A percentile compares a stretch with the other conserved stretches of the same genome.
phyloP scores from a whole-genome alignment of 2,329 filamentous ascomycete species.

The Penicillium digitatum region DNA sequence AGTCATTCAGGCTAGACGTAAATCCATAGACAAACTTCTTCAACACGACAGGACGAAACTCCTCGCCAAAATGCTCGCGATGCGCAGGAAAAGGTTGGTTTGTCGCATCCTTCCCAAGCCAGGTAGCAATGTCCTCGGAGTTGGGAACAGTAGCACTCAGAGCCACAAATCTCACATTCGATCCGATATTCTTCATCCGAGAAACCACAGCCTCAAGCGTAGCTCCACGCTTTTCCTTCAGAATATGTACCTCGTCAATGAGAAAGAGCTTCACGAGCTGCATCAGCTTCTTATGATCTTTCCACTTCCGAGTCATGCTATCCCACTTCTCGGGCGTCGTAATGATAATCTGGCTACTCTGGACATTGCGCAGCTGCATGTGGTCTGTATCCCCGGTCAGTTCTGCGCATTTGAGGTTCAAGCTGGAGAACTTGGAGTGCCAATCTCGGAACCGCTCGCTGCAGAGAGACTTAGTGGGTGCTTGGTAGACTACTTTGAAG shows the following conservation, averaged over 20 bases:
- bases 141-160: conserved; percentile 82
- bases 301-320: conserved; percentile 82
- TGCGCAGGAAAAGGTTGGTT: conserved; percentile 61
- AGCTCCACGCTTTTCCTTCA: conserved; percentile 74
- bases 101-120: conserved; percentile 66
- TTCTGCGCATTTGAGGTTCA: conserved; percentile 68
- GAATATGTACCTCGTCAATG: conserved; percentile 83
- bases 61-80: conserved; percentile 69
- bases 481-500: conserved; percentile 81
- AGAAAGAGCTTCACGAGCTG: conserved; percentile 73
- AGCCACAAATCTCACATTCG: conserved; percentile 72
- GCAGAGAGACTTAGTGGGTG: conserved; percentile 79
- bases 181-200: conserved; percentile 76
- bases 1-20: conserved; percentile 63
- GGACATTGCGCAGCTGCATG: conserved; percentile 62
- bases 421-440: conserved; percentile 65
- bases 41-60: conserved; percentile 72
- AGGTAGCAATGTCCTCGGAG: conserved; percentile 71
- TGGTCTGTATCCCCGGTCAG: conserved; percentile 76
- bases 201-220: conserved; percentile 80
- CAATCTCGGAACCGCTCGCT: conserved; percentile 73
- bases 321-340: conserved; percentile 93
- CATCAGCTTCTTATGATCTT: conserved; percentile 70
- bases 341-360: conserved; percentile 74
- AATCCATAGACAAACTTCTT: conserved; percentile 75